A percentile compares a stretch with the other conserved stretches of the same genome.
phyloP scores from a whole-genome alignment of 768 basidiomycete genomes.

The Leccinum subgranulosum region DNA sequence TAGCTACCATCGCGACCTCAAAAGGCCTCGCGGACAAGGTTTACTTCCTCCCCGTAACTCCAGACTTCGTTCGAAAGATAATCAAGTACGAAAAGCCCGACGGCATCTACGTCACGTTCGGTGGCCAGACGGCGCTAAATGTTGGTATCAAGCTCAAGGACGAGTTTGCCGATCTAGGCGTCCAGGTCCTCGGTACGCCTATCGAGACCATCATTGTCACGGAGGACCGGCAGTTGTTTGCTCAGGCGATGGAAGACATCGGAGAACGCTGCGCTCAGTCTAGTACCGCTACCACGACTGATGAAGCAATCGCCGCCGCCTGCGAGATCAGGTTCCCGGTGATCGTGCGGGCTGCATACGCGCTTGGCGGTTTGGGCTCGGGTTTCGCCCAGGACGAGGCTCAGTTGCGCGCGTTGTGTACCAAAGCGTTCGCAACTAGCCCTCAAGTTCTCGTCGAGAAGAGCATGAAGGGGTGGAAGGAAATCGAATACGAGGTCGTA shows the following conservation, averaged over 20 bases:
- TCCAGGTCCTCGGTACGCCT: slow-evolving; percentile 92
- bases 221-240: slow-evolving; percentile 94
- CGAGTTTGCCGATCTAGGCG: slow-evolving; percentile 87
- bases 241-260: slow-evolving; percentile 90
- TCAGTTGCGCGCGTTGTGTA: slow-evolving; percentile 86
- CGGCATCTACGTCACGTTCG: slow-evolving; percentile 98
- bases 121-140: slow-evolving; percentile 95
- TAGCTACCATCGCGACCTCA: slow-evolving; percentile 96
- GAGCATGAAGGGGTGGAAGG: slow-evolving; percentile 99
- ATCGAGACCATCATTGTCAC: slow-evolving; percentile 97
- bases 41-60: slow-evolving; percentile 97
- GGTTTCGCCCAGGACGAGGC: slow-evolving; percentile 94
- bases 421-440: slow-evolving; percentile 95
- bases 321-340: slow-evolving; percentile 87
- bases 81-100: slow-evolving; percentile 99
- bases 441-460: slow-evolving; percentile 99
- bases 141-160: slow-evolving; percentile 98
- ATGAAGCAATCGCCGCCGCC: slow-evolving; percentile 85
- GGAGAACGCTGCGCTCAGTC: slow-evolving; percentile 95
- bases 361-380: slow-evolving; percentile 91
- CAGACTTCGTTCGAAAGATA: slow-evolving; percentile 96
- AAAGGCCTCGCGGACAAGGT: slow-evolving; percentile 99
- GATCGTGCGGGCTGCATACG: slow-evolving; percentile 95
- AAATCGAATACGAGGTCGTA: slow-evolving; percentile 99
- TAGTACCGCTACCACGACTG: slow-evolving; percentile 77